A percentile compares a stretch with the other conserved stretches of the same genome.
Evolutionary conservation across 2,329 filamentous ascomycete genomes (phyloP).

Genomic region (Trichoderma sp.): DNA sequence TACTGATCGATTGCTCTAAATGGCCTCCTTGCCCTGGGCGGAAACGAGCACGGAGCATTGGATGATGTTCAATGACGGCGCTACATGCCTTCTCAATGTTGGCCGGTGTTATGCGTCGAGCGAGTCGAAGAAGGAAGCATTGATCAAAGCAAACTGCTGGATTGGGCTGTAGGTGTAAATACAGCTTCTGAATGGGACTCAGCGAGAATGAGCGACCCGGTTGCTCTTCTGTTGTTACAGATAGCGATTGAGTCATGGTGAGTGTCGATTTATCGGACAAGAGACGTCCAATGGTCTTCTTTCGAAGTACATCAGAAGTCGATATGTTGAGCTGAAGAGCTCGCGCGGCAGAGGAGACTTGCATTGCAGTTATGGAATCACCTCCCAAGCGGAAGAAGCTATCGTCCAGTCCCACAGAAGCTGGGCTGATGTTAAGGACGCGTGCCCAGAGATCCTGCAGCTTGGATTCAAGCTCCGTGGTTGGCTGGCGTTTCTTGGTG

Average conservation of each 20-base stretch:
- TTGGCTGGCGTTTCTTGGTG: too few species aligned
- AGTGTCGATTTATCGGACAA: background rate
- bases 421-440: background rate
- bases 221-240: background rate
- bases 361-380: slow-evolving; percentile 40
- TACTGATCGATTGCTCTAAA: background rate
- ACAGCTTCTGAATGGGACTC: slow-evolving; percentile 13
- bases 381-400: background rate
- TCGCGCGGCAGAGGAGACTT: slow-evolving; percentile 38
- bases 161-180: background rate
- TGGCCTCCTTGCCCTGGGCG: background rate
- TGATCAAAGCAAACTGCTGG: slow-evolving; percentile 4
- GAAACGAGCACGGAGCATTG: slow-evolving; percentile 6
- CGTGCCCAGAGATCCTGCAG: slow-evolving; percentile 1
- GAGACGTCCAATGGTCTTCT: slow-evolving; percentile 17
- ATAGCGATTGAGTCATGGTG: background rate
- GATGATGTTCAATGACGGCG: background rate
- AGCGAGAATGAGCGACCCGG: background rate
- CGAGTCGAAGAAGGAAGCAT: slow-evolving; percentile 8
- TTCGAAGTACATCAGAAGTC: slow-evolving; percentile 10
- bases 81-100: background rate
- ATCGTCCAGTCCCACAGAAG: background rate
- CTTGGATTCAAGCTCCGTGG: background rate
- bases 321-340: slow-evolving; percentile 12
- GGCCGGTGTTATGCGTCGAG: background rate